phyloP scores from a whole-genome alignment of 495 filamentous ascomycete genomes.

The Lasiosphaeriaceae sp. region DNA sequence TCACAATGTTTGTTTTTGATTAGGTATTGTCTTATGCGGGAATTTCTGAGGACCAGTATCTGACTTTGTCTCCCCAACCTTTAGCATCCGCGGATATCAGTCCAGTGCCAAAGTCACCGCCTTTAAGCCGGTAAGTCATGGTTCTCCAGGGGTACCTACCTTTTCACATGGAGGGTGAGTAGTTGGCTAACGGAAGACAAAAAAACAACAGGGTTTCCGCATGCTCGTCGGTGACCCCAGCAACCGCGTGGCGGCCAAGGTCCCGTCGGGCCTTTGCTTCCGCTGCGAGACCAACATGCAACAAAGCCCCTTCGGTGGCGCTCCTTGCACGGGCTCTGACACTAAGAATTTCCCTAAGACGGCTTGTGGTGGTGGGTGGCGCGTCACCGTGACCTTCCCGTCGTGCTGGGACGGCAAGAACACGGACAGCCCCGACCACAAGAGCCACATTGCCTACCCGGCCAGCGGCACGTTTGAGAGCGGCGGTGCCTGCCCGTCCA shows the following conservation, averaged over 20 bases:
- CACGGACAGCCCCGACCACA: conserved; percentile 29
- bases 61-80: neutral
- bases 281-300: conserved; percentile 37
- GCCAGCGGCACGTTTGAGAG: conserved; percentile 34
- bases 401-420: conserved; percentile 56
- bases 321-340: conserved; percentile 27
- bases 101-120: conserved; percentile 32
- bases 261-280: conserved; percentile 41
- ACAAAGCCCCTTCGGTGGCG: conserved; percentile 31
- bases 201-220: conserved; percentile 41
- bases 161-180: no score
- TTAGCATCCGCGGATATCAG: conserved; percentile 19
- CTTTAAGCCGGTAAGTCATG: conserved; percentile 37
- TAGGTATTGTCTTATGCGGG: no score
- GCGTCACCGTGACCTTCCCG: conserved; percentile 49
- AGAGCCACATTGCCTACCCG: conserved; percentile 40
- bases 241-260: conserved; percentile 28
- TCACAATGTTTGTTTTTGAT: no score
- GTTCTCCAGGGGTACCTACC: neutral
- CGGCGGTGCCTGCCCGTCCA: conserved; percentile 43
- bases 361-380: conserved; percentile 43
- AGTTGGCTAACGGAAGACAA: conserved; percentile 10
- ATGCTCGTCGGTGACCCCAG: conserved; percentile 49
- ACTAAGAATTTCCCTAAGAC: conserved; percentile 38
- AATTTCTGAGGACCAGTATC: neutral